phyloP scores from a whole-genome alignment of 768 basidiomycete species.

The Phallus indusiatus region DNA sequence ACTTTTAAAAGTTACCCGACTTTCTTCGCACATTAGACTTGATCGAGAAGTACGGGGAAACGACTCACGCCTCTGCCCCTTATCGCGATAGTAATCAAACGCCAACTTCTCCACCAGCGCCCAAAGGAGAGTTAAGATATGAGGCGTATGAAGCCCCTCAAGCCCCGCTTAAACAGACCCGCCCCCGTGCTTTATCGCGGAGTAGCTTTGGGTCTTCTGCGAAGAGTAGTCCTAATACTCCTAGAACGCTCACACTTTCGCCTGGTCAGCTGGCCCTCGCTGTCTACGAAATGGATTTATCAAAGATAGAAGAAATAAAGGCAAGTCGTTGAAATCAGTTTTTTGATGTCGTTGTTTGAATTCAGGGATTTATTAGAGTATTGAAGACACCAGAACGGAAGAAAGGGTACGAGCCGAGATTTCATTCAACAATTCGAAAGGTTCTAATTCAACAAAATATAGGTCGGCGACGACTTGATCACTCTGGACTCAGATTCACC shows the following conservation, averaged over 20 bases:
- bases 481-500: conserved; percentile 55
- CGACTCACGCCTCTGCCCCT: conserved; percentile 10
- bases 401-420: no score
- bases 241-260: conserved; percentile 19
- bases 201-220: conserved; percentile 4
- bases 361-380: no score
- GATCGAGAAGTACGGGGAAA: conserved; percentile 12
- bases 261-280: conserved; percentile 39
- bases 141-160: conserved; percentile 59
- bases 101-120: conserved; percentile 18
- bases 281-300: neutral
- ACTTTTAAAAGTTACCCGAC: conserved; percentile 52
- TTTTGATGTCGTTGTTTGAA: neutral
- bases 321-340: neutral
- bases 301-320: neutral
- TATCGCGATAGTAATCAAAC: conserved; percentile 10
- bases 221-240: neutral
- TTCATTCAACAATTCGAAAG: no score
- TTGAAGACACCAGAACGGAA: no score
- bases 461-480: conserved; percentile 49
- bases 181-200: conserved; percentile 25
- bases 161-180: conserved; percentile 35
- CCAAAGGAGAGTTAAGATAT: conserved; percentile 52
- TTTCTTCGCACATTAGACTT: conserved; percentile 45
- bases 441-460: neutral